Percentiles rank a stretch among this genome's conserved stretches.
Conservation (phyloP, 208 protist species). For the Trypanosoma brucei region DNA sequence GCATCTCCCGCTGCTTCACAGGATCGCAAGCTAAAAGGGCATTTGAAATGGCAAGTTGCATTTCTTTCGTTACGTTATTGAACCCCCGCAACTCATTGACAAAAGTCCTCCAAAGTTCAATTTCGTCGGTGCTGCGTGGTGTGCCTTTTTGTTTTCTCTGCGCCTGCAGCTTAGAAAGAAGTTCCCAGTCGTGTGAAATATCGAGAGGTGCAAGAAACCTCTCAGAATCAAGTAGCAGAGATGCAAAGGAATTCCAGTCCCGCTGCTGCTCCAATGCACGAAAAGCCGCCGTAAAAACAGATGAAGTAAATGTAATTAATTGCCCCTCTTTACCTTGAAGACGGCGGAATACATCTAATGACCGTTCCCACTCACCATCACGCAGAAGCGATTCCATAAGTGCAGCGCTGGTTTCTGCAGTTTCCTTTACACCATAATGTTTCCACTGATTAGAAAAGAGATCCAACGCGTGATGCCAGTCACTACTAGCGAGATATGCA, state of each 20-base stretch:
- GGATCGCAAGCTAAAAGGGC: constrained; percentile 14
- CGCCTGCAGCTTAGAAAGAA: constrained; percentile 2
- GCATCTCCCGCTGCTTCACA: not conserved
- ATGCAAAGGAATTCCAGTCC: constrained; percentile 15
- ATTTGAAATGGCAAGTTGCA: constrained; percentile 5
- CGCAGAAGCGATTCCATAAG: constrained; percentile 53
- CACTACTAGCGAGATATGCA: constrained; percentile 51
- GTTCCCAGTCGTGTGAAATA: constrained; percentile 28
- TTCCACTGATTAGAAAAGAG: constrained; percentile 43
- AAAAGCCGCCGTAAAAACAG: constrained; percentile 26
- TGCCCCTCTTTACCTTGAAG: constrained; percentile 23
- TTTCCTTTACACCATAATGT: constrained; percentile 50
- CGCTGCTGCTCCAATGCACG: constrained; percentile 21
- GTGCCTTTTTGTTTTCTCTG: not conserved
- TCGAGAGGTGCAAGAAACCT: constrained; percentile 40
- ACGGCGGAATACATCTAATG: constrained; percentile 27
- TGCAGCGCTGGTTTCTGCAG: constrained; percentile 38
- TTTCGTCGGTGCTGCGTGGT: not conserved
- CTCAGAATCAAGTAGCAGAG: constrained; percentile 33
- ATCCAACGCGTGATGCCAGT: constrained; percentile 43
- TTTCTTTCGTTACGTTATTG: constrained; percentile 4
- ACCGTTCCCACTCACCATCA: constrained; percentile 20
- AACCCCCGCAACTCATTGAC: constrained; percentile 3
- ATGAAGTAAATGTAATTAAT: constrained; percentile 27
- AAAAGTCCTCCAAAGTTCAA: not conserved